These are phyloP conservation scores for Auricularia sp. DNA, from an alignment of 768 basidiomycete species.

Conservation along the genomic window DNA sequence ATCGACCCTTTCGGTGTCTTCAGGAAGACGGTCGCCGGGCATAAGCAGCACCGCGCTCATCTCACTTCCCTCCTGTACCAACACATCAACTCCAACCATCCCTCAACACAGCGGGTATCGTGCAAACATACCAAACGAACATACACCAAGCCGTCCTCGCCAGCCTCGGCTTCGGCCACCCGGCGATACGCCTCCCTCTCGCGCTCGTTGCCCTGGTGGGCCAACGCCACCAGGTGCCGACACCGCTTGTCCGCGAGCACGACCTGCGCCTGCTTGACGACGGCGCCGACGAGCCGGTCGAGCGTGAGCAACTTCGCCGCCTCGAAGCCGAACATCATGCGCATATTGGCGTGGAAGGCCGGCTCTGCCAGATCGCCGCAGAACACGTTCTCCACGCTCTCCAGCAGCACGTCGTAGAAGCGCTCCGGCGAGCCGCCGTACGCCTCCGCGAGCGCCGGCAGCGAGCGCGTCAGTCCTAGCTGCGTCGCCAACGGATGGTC, in stretches of 20 bases:
- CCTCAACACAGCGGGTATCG: no score
- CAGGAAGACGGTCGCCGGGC: background rate
- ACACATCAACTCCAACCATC: no score
- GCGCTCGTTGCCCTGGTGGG: conserved; percentile 39
- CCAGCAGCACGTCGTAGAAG: conserved; percentile 81
- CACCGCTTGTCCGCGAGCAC: conserved; percentile 76
- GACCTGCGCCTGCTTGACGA: conserved; percentile 91
- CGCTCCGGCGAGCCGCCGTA: conserved; percentile 19
- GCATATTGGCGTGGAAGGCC: conserved; percentile 92
- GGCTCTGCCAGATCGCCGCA: conserved; percentile 85
- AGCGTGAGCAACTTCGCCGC: conserved; percentile 54
- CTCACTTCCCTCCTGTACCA: background rate
- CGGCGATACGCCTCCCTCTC: conserved; percentile 23
- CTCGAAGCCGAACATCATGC: conserved; percentile 71
- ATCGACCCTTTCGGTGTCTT: conserved; percentile 27
- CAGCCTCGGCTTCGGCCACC: conserved; percentile 21
- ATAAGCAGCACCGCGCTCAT: background rate
- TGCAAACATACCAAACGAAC: conserved; percentile 24
- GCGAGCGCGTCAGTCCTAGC: conserved; percentile 44
- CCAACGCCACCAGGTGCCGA: conserved; percentile 73
- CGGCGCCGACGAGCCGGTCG: conserved; percentile 80
- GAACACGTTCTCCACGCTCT: conserved; percentile 87
- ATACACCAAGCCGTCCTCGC: conserved; percentile 14
- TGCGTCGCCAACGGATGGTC: conserved; percentile 76
- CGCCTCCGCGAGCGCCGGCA: conserved; percentile 1